phyloP scores from a whole-genome alignment of 441 rosid species.

The Populus hybrid region DNA sequence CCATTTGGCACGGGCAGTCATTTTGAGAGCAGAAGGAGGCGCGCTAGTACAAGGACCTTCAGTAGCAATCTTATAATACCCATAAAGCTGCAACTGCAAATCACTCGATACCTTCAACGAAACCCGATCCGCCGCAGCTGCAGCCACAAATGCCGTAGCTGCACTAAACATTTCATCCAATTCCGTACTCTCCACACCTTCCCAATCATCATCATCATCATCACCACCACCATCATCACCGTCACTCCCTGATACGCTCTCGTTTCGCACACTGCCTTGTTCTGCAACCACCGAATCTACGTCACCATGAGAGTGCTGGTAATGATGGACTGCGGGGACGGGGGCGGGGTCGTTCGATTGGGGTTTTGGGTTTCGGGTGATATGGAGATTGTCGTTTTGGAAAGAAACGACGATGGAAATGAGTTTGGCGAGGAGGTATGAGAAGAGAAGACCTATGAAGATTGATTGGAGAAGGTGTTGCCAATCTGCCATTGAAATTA shows the following conservation, averaged over 20 bases:
- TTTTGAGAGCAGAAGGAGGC: slow-evolving; percentile 86
- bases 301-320: slow-evolving; percentile 21
- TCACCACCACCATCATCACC: slow-evolving; percentile 30
- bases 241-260: slow-evolving; percentile 39
- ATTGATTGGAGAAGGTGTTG: slow-evolving; percentile 70
- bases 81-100: slow-evolving; percentile 80
- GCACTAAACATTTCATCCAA: slow-evolving; percentile 86
- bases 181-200: slow-evolving; percentile 92
- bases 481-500: slow-evolving; percentile 65
- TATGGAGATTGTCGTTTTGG: slow-evolving; percentile 70
- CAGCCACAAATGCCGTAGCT: slow-evolving; percentile 76
- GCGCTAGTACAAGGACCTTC: slow-evolving; percentile 90
- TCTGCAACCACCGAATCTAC: slow-evolving; percentile 63
- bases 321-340: not conserved
- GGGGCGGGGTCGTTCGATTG: not conserved
- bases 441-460: slow-evolving; percentile 69
- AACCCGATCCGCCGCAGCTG: slow-evolving; percentile 69
- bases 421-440: slow-evolving; percentile 88
- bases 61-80: slow-evolving; percentile 83
- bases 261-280: slow-evolving; percentile 70
- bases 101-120: slow-evolving; percentile 66
- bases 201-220: slow-evolving; percentile 73
- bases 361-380: slow-evolving; percentile 42
- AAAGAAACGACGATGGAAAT: slow-evolving; percentile 80
- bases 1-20: slow-evolving; percentile 97